Conservation (phyloP, 371 early-diverging fungal species). For the Capniomyces stellatus region DNA sequence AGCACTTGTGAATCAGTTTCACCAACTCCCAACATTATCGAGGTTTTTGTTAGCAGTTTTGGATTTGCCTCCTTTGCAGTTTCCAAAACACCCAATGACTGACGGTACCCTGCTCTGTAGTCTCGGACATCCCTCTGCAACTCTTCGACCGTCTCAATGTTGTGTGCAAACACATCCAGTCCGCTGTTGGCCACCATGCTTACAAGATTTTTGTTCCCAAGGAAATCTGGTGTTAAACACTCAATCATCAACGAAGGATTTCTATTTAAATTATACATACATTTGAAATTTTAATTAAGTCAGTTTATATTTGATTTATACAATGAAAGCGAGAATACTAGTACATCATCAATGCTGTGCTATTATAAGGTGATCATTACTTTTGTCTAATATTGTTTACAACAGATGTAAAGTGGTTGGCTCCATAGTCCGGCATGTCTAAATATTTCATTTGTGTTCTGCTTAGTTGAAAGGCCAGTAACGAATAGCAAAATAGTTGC, state of each 20-base stretch:
- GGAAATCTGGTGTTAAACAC: conserved; percentile 91
- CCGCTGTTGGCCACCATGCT: conserved; percentile 72
- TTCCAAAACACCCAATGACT: conserved; percentile 72
- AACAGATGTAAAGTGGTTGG: conserved; percentile 84
- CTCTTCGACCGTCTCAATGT: conserved; percentile 90
- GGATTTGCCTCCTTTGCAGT: conserved; percentile 70
- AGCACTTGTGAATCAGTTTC: conserved; percentile 87
- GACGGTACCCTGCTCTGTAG: conserved; percentile 81
- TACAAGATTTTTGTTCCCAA: conserved; percentile 59
- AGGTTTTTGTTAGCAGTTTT: conserved; percentile 79
- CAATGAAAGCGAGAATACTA: too few species aligned
- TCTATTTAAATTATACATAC: too few species aligned
- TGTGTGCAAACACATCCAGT: conserved; percentile 95
- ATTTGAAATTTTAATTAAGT: too few species aligned
- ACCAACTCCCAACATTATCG: conserved; percentile 95
- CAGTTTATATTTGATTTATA: too few species aligned
- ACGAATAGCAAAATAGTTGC: too few species aligned
- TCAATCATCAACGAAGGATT: conserved; percentile 88
- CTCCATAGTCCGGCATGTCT: conserved; percentile 69
- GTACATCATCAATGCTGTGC: too few species aligned
- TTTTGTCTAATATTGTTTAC: conserved; percentile 65
- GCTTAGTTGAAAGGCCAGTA: too few species aligned
- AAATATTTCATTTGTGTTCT: not conserved
- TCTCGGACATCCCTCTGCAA: conserved; percentile 85
- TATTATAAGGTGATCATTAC: too few species aligned